Percentiles rank a stretch among this genome's conserved stretches.
Evolutionary conservation across 108 stramenopile genomes (phyloP).

Genomic region (Fragilariopsis cylindrus): DNA sequence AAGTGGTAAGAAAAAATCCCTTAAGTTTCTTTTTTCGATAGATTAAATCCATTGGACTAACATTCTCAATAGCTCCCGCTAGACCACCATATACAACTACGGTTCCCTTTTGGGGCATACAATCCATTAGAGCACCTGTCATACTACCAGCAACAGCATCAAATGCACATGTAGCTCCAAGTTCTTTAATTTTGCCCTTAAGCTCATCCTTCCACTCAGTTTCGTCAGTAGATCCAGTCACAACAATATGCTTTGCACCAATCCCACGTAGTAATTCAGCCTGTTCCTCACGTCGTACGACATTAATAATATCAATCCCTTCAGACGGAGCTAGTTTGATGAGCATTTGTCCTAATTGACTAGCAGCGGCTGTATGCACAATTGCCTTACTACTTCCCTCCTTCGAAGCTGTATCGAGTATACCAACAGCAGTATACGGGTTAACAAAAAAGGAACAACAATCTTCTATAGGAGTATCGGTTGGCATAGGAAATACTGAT

Average conservation of each 20-base stretch:
- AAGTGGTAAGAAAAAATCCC: conserved; percentile 41
- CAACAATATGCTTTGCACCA: conserved; percentile 54
- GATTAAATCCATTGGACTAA: conserved; percentile 44
- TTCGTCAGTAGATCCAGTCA: conserved; percentile 47
- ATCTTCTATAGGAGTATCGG: conserved; percentile 51
- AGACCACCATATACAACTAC: conserved; percentile 53
- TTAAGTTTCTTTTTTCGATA: conserved; percentile 46
- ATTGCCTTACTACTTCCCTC: conserved; percentile 29
- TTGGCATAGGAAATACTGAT: conserved; percentile 43
- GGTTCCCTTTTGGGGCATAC: conserved; percentile 42
- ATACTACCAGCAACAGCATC: conserved; percentile 57
- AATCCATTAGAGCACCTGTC: conserved; percentile 45
- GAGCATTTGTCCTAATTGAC: conserved; percentile 58
- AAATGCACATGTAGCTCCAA: conserved; percentile 54
- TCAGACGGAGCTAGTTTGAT: conserved; percentile 34
- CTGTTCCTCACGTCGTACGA: conserved; percentile 59
- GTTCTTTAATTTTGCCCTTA: conserved; percentile 51
- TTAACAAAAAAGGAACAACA: conserved; percentile 56
- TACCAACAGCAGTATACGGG: conserved; percentile 59
- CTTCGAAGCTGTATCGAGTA: conserved; percentile 47
- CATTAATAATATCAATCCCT: conserved; percentile 50
- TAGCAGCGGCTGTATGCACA: conserved; percentile 58
- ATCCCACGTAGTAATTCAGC: conserved; percentile 37
- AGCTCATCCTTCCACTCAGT: conserved; percentile 2
- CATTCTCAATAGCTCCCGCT: conserved; percentile 27